Base-by-base conservation (phyloP, 768 basidiomycete species). In the Termitomyces eurrhizus region DNA sequence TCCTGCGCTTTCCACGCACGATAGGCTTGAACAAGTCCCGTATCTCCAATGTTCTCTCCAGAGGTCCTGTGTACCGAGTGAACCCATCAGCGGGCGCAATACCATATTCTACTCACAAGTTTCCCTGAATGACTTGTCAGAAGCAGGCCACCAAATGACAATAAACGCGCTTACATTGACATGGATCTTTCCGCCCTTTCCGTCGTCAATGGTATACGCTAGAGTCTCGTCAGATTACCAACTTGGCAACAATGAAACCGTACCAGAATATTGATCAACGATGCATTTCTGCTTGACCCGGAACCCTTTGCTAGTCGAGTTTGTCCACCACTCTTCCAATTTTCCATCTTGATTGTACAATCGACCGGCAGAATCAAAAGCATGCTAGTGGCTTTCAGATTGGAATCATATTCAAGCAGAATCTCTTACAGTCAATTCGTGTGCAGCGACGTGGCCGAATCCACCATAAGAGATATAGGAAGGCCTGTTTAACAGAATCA, bases 321-420 rank as follows among this genome's bases (percentile, higher is more conserved):
- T 91, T 2, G 92, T 89, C 95, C 95, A 98, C 95, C 95, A 98
- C 67, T 94, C 80, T 60, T 90, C 86, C 13, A 95, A 76, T 73
- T 89, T 89, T 55, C 96, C 97, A 44, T 89, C 75, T 70, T 93
- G 89, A 70, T 98, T 95, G 72, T 95, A 99, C 65, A 95, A 78
- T 54, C 92, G 80, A 8, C 95, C 95, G 56, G 91, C 83, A 54
- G 93, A 92, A 72, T 95, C 95, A 66, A 95, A 95, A 2, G 92
- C 92, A 67, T 95, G 92, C 89, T 95, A 49, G 58, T 39, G 32
- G 35, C 26, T 53, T 26, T 56, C 36, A 58, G 33, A 52, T 21
- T 29, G 24, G 13, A 16, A 26, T 14, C 50, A 12, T 36, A 48
- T 36, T 18, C 26, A 52, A 8, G 52, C 35, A 54, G 29, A 21